Percentiles rank a stretch among this genome's conserved stretches.
Conservation (phyloP, 768 basidiomycete species). For the Pulveroboletus ravenelii region DNA sequence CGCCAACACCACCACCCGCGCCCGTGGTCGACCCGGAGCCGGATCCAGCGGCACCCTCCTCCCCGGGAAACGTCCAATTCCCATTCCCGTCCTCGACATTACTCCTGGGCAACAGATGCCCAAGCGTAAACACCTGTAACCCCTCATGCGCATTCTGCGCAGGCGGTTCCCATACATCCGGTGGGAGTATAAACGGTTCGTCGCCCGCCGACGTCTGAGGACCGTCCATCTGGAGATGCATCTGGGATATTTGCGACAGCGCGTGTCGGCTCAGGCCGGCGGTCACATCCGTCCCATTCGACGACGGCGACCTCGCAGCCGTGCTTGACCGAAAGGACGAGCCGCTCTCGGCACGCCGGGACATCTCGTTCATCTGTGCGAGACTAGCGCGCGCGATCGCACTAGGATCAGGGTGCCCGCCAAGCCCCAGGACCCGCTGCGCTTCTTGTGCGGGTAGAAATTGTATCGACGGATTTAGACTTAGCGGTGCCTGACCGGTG, state of each 20-base stretch:
- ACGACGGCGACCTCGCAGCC: slow-evolving; percentile 15
- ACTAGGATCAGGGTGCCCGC: slow-evolving; percentile 44
- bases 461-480: slow-evolving; percentile 17
- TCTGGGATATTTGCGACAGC: slow-evolving; percentile 44
- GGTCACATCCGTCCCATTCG: slow-evolving; percentile 14
- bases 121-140: slow-evolving; percentile 75
- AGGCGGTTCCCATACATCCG: slow-evolving; percentile 25
- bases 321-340: slow-evolving; percentile 25
- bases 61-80: slow-evolving; percentile 55
- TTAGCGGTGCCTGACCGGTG: not conserved
- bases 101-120: slow-evolving; percentile 64
- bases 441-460: slow-evolving; percentile 58
- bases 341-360: slow-evolving; percentile 50
- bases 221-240: slow-evolving; percentile 33
- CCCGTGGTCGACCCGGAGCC: slow-evolving; percentile 10
- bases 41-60: slow-evolving; percentile 13
- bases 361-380: slow-evolving; percentile 76
- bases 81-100: slow-evolving; percentile 48
- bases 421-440: slow-evolving; percentile 43
- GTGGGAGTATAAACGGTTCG: slow-evolving; percentile 1
- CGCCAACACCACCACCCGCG: slow-evolving; percentile 21
- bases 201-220: slow-evolving; percentile 24
- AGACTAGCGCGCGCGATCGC: slow-evolving; percentile 61
- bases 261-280: slow-evolving; percentile 37
- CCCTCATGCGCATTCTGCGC: slow-evolving; percentile 49